Evolutionary conservation across 1,284 basidiomycete genomes (phyloP).

Genomic region (Moesziomyces aphidis): DNA sequence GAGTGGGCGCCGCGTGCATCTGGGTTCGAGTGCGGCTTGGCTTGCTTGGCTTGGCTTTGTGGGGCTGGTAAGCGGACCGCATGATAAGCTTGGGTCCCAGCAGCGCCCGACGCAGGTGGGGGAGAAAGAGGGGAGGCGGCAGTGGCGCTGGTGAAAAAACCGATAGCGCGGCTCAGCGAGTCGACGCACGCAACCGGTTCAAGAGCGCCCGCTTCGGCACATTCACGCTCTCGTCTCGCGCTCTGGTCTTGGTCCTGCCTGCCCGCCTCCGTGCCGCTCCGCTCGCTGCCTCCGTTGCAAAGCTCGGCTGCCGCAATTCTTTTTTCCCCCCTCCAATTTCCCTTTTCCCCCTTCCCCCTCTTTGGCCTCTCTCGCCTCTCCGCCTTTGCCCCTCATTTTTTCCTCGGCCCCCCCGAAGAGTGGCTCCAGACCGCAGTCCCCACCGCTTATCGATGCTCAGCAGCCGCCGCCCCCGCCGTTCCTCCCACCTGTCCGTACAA

Average conservation of each 20-base stretch:
- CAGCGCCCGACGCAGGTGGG: too few species aligned
- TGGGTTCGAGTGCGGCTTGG: too few species aligned
- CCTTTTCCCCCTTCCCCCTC: not conserved
- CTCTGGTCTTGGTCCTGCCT: not conserved
- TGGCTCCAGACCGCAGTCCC: constrained; percentile 39
- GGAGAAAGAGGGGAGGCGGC: too few species aligned
- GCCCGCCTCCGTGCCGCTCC: not conserved
- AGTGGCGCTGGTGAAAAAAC: too few species aligned
- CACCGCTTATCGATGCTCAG: constrained; percentile 41
- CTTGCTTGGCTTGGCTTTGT: too few species aligned
- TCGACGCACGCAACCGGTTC: too few species aligned
- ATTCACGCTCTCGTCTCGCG: too few species aligned
- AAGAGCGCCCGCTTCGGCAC: too few species aligned
- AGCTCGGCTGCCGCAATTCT: not conserved
- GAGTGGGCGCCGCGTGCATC: too few species aligned
- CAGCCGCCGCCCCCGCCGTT: constrained; percentile 1
- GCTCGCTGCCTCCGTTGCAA: not conserved
- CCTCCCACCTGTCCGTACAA: constrained; percentile 1
- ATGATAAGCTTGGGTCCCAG: too few species aligned
- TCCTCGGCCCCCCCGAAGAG: not conserved
- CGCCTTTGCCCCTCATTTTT: constrained; percentile 1
- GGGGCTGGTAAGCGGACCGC: too few species aligned
- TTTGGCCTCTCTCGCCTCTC: not conserved
- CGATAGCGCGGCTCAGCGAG: too few species aligned
- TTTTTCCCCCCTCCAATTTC: not conserved